Conservation (phyloP, 1,139 yeast species). For the Candida sp. region DNA sequence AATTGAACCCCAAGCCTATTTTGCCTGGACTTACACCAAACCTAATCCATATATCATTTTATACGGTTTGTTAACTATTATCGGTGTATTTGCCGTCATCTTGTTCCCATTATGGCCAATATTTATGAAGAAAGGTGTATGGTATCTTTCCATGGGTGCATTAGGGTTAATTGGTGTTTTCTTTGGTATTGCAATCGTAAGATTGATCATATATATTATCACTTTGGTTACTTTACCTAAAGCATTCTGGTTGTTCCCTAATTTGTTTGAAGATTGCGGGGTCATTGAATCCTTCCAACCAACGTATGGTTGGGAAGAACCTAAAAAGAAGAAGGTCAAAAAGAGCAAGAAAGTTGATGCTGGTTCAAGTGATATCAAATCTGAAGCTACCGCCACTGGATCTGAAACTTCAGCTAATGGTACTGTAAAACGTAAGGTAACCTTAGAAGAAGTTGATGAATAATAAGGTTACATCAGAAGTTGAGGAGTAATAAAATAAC, state of each 20-base stretch:
- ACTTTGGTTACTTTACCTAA: slow-evolving; percentile 58
- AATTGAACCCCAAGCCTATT: slow-evolving; percentile 74
- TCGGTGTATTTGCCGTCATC: slow-evolving; percentile 70
- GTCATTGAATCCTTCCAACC: slow-evolving; percentile 92
- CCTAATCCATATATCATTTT: slow-evolving; percentile 66
- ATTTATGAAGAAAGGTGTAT: slow-evolving; percentile 85
- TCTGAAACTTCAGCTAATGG: slow-evolving; percentile 5
- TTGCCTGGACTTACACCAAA: slow-evolving; percentile 81
- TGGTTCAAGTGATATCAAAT: slow-evolving; percentile 11
- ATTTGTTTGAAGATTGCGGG: slow-evolving; percentile 93
- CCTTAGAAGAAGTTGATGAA: slow-evolving; percentile 49
- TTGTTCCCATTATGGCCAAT: slow-evolving; percentile 97
- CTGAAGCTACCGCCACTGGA: slow-evolving; percentile 10
- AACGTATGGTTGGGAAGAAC: slow-evolving; percentile 79
- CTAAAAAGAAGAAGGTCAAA: slow-evolving; percentile 26
- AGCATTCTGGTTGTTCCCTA: slow-evolving; percentile 95
- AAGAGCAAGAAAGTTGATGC: slow-evolving; percentile 15
- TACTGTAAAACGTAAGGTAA: slow-evolving; percentile 26
- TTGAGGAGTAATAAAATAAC: too few species aligned
- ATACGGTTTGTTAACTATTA: slow-evolving; percentile 63
- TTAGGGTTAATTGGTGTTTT: slow-evolving; percentile 74
- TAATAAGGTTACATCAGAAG: too few species aligned
- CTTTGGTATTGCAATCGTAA: slow-evolving; percentile 74
- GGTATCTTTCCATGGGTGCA: slow-evolving; percentile 80
- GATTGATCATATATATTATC: slow-evolving; percentile 68